Evolutionary conservation across 176 grass and related monocot genomes (phyloP).

Genomic region (Canna indica): DNA sequence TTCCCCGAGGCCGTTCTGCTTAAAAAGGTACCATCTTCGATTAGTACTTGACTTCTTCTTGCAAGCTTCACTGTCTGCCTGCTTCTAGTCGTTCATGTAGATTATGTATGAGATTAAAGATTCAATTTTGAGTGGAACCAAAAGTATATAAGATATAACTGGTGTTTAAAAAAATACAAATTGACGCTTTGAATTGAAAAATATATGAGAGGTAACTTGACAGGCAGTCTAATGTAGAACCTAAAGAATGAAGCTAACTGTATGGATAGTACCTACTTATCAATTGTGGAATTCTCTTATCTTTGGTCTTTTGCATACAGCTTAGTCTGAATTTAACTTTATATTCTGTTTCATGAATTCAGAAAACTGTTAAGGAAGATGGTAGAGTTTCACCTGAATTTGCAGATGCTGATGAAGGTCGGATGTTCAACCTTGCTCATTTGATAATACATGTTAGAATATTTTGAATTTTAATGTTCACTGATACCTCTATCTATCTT

Average conservation of each 20-base stretch:
- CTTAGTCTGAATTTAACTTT: constrained; percentile 1
- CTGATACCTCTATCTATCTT: background rate
- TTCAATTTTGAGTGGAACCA: background rate
- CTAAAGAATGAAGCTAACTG: background rate
- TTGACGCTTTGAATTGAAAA: background rate
- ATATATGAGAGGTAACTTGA: background rate
- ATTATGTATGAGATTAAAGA: background rate
- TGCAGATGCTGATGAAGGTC: constrained; percentile 74
- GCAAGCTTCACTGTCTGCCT: background rate
- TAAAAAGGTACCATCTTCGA: constrained; percentile 38
- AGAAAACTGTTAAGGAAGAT: constrained; percentile 65
- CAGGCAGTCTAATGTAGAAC: background rate
- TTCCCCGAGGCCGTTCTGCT: constrained; percentile 84
- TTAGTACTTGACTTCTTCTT: too few species aligned
- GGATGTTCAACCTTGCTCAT: background rate
- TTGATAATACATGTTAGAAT: background rate
- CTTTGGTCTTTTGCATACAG: background rate
- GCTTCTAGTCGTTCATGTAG: background rate
- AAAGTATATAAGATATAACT: background rate
- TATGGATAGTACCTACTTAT: background rate
- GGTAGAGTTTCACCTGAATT: constrained; percentile 70
- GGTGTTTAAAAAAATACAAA: background rate
- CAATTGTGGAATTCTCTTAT: background rate
- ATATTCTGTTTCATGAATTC: constrained; percentile 23
- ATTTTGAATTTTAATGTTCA: background rate